phyloP scores from a whole-genome alignment of 306 rosid genomes.

The Oxytropis ochrocephala region DNA sequence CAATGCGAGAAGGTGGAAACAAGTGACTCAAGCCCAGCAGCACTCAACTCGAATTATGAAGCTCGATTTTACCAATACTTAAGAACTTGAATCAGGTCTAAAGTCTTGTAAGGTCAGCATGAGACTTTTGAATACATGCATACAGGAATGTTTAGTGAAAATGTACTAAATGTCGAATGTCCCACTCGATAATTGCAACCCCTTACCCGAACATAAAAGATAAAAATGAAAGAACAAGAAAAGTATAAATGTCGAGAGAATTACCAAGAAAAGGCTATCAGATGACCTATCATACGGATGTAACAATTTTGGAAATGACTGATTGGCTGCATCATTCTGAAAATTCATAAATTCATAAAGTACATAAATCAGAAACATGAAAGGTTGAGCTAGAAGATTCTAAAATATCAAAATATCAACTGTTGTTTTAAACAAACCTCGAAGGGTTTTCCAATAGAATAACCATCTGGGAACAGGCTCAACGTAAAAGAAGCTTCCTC shows the following conservation, averaged over 20 bases:
- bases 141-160: background rate
- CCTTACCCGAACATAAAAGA: constrained; percentile 3
- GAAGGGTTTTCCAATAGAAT: constrained; percentile 70
- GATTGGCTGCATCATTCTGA: constrained; percentile 58
- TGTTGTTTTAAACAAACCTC: constrained; percentile 60
- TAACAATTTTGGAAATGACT: constrained; percentile 53
- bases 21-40: background rate
- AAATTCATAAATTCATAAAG: constrained; percentile 30
- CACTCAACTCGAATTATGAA: constrained; percentile 6
- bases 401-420: background rate
- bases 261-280: constrained; percentile 82
- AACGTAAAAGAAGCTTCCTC: constrained; percentile 74
- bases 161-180: background rate
- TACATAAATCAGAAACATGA: constrained; percentile 8
- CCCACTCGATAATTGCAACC: background rate
- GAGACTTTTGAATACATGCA: background rate
- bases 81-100: constrained; percentile 9
- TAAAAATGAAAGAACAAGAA: constrained; percentile 3
- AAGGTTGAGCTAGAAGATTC: constrained; percentile 2
- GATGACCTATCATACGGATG: constrained; percentile 91
- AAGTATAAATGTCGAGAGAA: constrained; percentile 21
- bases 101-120: constrained; percentile 7
- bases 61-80: background rate
- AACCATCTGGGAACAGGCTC: constrained; percentile 80
- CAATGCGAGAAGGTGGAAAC: constrained; percentile 11